phyloP scores from a whole-genome alignment of 2,329 filamentous ascomycete genomes.

The Diaporthe sp. region DNA sequence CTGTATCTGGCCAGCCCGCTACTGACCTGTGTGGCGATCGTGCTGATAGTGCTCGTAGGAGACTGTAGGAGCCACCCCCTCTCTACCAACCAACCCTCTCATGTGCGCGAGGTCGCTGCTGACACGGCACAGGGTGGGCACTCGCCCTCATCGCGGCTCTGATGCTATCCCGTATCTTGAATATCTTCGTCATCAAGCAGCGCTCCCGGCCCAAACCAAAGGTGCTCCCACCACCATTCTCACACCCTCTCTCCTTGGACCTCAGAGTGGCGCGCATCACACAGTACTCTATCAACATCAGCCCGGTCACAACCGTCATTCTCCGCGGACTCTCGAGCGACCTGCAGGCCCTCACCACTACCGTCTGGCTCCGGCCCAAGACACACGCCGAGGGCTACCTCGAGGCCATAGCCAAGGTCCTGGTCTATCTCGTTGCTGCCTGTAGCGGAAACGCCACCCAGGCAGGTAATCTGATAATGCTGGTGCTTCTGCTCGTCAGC shows the following conservation, averaged over 20 bases:
- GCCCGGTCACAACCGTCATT: slow-evolving; percentile 47
- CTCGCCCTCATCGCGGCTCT: slow-evolving; percentile 58
- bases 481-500: slow-evolving; percentile 61
- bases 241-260: slow-evolving; percentile 29
- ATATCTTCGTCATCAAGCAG: slow-evolving; percentile 66
- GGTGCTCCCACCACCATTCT: slow-evolving; percentile 16
- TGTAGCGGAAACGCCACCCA: slow-evolving; percentile 66
- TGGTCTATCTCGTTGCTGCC: slow-evolving; percentile 67
- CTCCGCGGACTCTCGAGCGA: slow-evolving; percentile 65
- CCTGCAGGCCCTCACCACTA: slow-evolving; percentile 68
- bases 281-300: slow-evolving; percentile 32
- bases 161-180: slow-evolving; percentile 64
- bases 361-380: slow-evolving; percentile 64
- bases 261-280: slow-evolving; percentile 35
- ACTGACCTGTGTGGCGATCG: slow-evolving; percentile 55
- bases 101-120: not conserved
- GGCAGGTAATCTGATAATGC: slow-evolving; percentile 61
- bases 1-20: slow-evolving; percentile 60
- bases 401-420: slow-evolving; percentile 63
- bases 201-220: slow-evolving; percentile 47
- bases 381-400: slow-evolving; percentile 62
- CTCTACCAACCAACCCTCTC: not conserved
- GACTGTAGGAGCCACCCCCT: slow-evolving; percentile 50
- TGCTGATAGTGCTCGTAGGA: slow-evolving; percentile 56
- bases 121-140: slow-evolving; percentile 54